These are phyloP conservation scores for Luvunga scandens DNA, from an alignment of 345 rosid species.

Conservation along the genomic window DNA sequence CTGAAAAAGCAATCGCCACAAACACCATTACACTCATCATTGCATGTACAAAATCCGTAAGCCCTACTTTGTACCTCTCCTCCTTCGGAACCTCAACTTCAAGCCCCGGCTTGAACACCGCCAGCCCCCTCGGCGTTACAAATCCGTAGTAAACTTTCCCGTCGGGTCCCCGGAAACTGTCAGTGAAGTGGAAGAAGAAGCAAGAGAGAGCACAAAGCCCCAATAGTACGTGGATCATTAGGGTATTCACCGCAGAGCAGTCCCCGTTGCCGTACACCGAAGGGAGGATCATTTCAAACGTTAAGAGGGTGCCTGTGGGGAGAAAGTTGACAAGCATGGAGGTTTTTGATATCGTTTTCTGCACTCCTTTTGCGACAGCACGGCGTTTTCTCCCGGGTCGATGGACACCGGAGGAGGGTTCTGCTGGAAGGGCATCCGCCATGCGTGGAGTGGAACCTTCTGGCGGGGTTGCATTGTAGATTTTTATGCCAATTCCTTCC, in stretches of 20 bases:
- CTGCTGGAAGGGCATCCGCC: neutral
- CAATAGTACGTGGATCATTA: conserved; percentile 54
- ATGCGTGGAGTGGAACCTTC: conserved; percentile 21
- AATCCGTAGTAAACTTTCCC: conserved; percentile 70
- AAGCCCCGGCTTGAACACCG: conserved; percentile 64
- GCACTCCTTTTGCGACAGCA: conserved; percentile 68
- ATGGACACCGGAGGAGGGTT: neutral
- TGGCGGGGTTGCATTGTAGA: conserved; percentile 51
- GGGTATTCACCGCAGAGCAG: conserved; percentile 51
- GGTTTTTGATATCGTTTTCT: conserved; percentile 67
- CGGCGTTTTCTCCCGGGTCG: conserved; percentile 41
- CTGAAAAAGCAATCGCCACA: conserved; percentile 67
- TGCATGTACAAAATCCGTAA: conserved; percentile 67
- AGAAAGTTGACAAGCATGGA: conserved; percentile 69
- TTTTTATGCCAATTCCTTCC: conserved; percentile 51
- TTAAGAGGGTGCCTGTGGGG: conserved; percentile 76
- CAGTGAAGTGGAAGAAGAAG: conserved; percentile 77
- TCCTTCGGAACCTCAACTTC: conserved; percentile 43
- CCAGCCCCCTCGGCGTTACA: conserved; percentile 62
- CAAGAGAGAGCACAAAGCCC: conserved; percentile 60
- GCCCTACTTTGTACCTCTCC: conserved; percentile 53
- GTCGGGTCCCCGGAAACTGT: conserved; percentile 61
- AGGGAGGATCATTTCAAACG: conserved; percentile 80
- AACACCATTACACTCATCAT: conserved; percentile 76
- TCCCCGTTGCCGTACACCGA: conserved; percentile 54